Conservation (phyloP, 1,284 basidiomycete species). For the Cryptococcus sp. region DNA sequence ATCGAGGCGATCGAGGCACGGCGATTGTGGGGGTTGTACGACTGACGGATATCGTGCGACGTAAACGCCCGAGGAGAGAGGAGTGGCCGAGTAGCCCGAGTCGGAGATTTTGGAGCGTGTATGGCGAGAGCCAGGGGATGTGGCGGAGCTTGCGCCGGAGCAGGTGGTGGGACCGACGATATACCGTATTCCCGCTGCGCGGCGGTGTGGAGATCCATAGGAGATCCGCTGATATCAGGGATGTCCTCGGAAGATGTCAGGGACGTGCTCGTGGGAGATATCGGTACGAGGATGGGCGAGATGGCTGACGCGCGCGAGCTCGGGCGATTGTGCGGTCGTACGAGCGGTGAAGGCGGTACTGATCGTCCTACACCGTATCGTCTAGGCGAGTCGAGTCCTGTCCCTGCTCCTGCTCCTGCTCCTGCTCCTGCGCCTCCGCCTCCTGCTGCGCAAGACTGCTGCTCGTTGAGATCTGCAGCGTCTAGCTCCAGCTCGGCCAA, state of each 20-base stretch:
- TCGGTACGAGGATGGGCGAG: background rate
- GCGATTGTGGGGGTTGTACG: constrained; percentile 8
- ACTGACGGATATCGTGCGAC: background rate
- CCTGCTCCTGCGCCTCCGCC: too few species aligned
- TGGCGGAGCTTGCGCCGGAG: too few species aligned
- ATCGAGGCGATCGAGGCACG: constrained; percentile 10
- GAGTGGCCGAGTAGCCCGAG: background rate
- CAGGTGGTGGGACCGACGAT: too few species aligned
- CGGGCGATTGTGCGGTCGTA: constrained; percentile 6
- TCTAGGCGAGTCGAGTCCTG: background rate
- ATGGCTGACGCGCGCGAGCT: constrained; percentile 8
- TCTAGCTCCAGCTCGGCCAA: constrained; percentile 23
- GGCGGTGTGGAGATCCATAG: too few species aligned
- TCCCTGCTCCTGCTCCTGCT: background rate
- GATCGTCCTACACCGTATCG: background rate
- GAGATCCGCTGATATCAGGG: too few species aligned
- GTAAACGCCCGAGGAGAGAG: too few species aligned
- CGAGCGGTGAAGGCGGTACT: constrained; percentile 14
- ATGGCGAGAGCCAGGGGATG: background rate
- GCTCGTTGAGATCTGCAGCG: background rate
- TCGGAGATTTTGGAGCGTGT: background rate
- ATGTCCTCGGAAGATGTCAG: too few species aligned
- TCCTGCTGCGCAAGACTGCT: too few species aligned
- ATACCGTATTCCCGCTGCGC: too few species aligned
- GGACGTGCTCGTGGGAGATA: background rate